Conservation (phyloP, 73 alveolate species). For the Paraurostyla sp. region DNA sequence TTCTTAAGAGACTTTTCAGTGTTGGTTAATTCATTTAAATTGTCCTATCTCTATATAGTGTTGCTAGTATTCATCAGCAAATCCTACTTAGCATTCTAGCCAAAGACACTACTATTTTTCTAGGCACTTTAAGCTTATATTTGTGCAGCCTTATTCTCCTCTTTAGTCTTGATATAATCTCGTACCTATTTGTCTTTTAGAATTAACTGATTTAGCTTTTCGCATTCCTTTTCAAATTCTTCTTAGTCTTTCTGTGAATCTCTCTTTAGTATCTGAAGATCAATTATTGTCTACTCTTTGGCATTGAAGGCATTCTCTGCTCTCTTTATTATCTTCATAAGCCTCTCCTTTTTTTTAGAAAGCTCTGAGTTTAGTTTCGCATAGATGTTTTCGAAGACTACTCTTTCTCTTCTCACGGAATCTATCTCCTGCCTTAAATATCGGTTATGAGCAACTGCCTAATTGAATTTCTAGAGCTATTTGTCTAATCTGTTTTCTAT, state of each 20-base stretch:
- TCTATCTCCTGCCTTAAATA: constrained; percentile 91
- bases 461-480: constrained; percentile 95
- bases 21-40: constrained; percentile 49
- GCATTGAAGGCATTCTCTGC: constrained; percentile 69
- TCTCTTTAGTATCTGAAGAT: constrained; percentile 63
- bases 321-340: constrained; percentile 79
- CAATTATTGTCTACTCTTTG: constrained; percentile 58
- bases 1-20: constrained; percentile 49
- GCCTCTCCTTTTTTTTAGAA: constrained; percentile 77
- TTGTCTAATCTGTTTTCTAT: constrained; percentile 96
- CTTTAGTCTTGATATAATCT: constrained; percentile 47
- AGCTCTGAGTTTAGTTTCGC: constrained; percentile 83
- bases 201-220: constrained; percentile 75
- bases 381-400: constrained; percentile 90
- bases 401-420: constrained; percentile 95
- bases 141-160: constrained; percentile 41
- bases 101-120: background rate
- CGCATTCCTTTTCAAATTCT: constrained; percentile 85
- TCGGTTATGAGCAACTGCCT: constrained; percentile 95
- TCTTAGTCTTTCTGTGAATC: constrained; percentile 80
- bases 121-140: background rate
- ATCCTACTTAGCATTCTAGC: too few species aligned
- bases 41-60: background rate
- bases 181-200: constrained; percentile 76
- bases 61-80: too few species aligned